Evolutionary conservation across 768 basidiomycete species (phyloP), one percentile per base, ranked within the genome.

Genomic region (Suillus plorans): DNA sequence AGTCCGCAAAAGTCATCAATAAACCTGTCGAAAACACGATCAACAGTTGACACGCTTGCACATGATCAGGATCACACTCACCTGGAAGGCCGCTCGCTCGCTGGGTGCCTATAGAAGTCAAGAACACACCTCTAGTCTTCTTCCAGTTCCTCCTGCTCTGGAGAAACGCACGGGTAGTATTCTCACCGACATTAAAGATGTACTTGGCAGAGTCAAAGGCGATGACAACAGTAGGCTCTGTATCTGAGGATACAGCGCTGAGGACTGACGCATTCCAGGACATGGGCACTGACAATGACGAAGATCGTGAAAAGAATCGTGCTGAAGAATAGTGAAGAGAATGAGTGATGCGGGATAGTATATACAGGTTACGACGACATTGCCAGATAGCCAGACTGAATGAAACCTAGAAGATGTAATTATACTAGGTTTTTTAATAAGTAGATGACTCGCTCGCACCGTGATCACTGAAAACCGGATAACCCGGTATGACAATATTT

Each of bases 161-260:
- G 18, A 89, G 76, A 72, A 90, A 91, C 0, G 90, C 79, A 42
- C 96, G 80, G 87, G 50, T 88, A 2, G 90, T 87, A 64, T 90
- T 90, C 76, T 97, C 95, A 9, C 92, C 89, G 22, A 82, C 87
- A 76, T 95, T 95, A 82, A 98, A 94, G 45, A 96, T 82, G 69
- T 95, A 98, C 69, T 93, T 91, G 14, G 85, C 89, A 61, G 83
- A 80, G 68, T 92, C 89, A 73, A 95, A 95, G 1, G 84, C 81
- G 68, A 97, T 76, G 65, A 91, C 77, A 31, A 97, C 77, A 10
- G 89, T 85, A 0, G 95, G 89, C 68, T 94, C 88, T 1, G 95
- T 92, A 78, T 98, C 96, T 60, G 86, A 86, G 5, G 89, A 85
- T 20, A 81, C 71, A 0, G 85, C 76, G 50, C 83, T 85, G 62